Percentiles rank a stretch among this genome's conserved stretches.
These are phyloP conservation scores for Paramecium biaurelia DNA, from an alignment of 73 alveolate species.

Conservation along the genomic window DNA sequence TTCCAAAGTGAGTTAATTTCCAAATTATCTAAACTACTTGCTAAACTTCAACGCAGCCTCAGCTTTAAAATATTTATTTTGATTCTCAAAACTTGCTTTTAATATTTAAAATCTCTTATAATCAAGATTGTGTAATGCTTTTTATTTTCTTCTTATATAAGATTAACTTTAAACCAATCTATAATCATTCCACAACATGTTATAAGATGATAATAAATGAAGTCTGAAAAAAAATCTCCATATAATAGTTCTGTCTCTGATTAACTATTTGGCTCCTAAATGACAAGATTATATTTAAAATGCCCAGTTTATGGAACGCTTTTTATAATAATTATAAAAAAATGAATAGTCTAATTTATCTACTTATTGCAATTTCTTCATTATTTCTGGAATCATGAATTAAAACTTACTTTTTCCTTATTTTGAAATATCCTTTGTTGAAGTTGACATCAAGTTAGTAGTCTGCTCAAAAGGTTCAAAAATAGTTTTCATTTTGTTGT, in stretches of 20 bases:
- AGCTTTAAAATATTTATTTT: background rate
- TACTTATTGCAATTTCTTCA: background rate
- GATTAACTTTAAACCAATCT: background rate
- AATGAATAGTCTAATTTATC: background rate
- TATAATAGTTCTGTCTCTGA: background rate
- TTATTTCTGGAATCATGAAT: background rate
- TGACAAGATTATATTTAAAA: background rate
- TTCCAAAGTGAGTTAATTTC: background rate
- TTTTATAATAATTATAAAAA: background rate
- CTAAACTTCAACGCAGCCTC: background rate
- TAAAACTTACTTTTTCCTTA: background rate
- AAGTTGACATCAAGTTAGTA: background rate
- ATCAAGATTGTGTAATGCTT: background rate
- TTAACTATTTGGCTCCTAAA: background rate
- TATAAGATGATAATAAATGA: background rate
- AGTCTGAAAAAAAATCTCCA: background rate
- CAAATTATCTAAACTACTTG: background rate
- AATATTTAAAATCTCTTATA: background rate
- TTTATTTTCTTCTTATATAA: background rate
- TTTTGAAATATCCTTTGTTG: background rate
- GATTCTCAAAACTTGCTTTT: background rate
- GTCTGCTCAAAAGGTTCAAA: background rate
- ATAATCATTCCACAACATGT: constrained; percentile 1
- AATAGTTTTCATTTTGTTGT: background rate
- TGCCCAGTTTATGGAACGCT: background rate